phyloP scores from a whole-genome alignment of 495 filamentous ascomycete species.

The Aspergillus indologenus region DNA sequence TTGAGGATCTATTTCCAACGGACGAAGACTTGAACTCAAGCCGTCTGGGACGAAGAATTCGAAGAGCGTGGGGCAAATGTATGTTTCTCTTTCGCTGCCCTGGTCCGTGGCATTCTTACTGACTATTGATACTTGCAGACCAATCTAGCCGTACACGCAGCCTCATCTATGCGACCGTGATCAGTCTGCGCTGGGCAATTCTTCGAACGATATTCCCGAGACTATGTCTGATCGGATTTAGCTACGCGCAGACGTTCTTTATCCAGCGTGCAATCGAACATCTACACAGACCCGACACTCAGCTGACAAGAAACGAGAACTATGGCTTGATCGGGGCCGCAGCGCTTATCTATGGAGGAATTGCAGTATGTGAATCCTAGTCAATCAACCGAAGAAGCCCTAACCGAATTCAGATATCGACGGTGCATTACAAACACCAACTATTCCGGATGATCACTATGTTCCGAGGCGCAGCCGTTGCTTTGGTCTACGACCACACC shows the following conservation, averaged over 20 bases:
- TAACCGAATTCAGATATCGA: constrained; percentile 2
- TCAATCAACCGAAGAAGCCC: background rate
- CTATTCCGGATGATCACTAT: constrained; percentile 38
- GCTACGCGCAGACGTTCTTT: constrained; percentile 7
- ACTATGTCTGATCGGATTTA: constrained; percentile 8
- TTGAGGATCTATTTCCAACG: constrained; percentile 36
- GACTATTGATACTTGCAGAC: background rate
- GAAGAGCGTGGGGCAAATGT: constrained; percentile 29
- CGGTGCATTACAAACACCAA: constrained; percentile 3
- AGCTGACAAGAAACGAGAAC: background rate
- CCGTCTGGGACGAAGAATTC: constrained; percentile 24
- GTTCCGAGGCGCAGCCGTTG: constrained; percentile 50
- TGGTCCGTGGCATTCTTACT: background rate
- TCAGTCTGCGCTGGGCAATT: constrained; percentile 37
- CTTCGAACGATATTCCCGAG: constrained; percentile 26
- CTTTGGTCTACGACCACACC: constrained; percentile 48
- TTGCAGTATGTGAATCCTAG: constrained; percentile 1
- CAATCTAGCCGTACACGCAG: background rate
- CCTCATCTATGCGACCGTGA: constrained; percentile 26
- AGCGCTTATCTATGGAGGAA: background rate
- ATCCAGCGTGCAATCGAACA: constrained; percentile 2
- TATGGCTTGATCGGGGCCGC: constrained; percentile 10
- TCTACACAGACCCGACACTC: background rate
- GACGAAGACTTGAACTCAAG: constrained; percentile 22
- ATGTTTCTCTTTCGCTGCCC: background rate